Base-by-base conservation (phyloP, 306 rosid genomes). In the Nissolia schottii region DNA sequence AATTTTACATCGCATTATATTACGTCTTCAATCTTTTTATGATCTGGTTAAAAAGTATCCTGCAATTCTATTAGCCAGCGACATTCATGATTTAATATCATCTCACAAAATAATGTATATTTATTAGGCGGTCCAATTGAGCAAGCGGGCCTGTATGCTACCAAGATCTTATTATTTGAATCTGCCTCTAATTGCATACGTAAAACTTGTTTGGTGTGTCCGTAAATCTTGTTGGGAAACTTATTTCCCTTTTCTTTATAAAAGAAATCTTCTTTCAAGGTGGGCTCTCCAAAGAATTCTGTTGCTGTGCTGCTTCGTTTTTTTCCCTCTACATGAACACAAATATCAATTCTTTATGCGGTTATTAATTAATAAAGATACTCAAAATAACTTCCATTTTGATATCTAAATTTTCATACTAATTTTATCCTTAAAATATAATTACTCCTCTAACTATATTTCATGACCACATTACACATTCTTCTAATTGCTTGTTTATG, bases 161-260 rank as follows among this genome's bases (percentile, higher is more conserved):
- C 32, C 46, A 11, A 57, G 67, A 20, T 67, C 24, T 16, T 50
- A 58, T 25, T 68, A 25, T 24, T 46, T 5, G 16, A 41, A 22
- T 9, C 38, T 9, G 13, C 51, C 9, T 60, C 14, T 3, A 28
- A n/a, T 65, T 18, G 57, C 40, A 27, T 29, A 20, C 58, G n/a
- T n/a, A 41, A 70, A 43, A 0, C 58, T 31, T 53, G 65, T 53
- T 70, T 54, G 32, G 40, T 35, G 51, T 70, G 64, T 54, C 61
- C 56, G 10, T 67, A 61, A 48, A 32, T 20, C 64, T 24, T 70
- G 25, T 37, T 24, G 54, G 19, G 16, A 54, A 54, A 64, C 18
- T 54, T 70, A 37, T 70, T 29, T 15, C 77, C 18, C 8, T 43
- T 41, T 60, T 20, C 63, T 48, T 45, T 13, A n/a, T 13, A 20